These are phyloP conservation scores for Tetrastigma voinierianum DNA, from an alignment of 164 flowering plant genomes.

Conservation along the genomic window DNA sequence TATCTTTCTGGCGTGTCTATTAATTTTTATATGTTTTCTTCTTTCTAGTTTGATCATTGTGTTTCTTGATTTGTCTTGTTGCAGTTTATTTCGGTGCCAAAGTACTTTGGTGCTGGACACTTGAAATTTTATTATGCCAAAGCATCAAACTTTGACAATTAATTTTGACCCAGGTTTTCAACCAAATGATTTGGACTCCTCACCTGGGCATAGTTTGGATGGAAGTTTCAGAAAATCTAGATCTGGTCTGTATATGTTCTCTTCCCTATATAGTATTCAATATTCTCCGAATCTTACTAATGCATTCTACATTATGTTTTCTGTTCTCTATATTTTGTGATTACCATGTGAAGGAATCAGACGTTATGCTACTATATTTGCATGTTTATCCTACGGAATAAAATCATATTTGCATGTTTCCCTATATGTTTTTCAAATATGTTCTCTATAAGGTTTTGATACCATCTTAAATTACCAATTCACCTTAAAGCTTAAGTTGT, in stretches of 20 bases:
- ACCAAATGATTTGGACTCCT: slow-evolving; percentile 37
- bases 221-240: slow-evolving; percentile 50
- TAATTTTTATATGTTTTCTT: neutral
- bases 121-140: neutral
- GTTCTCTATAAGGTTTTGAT: no score
- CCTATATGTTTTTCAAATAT: no score
- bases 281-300: no score
- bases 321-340: no score
- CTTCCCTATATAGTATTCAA: neutral
- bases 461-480: no score
- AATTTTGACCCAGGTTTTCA: slow-evolving; percentile 29
- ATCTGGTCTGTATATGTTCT: slow-evolving; percentile 39
- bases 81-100: neutral
- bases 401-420: no score
- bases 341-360: no score
- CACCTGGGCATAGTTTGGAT: slow-evolving; percentile 43
- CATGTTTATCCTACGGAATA: no score
- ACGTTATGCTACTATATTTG: no score
- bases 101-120: neutral
- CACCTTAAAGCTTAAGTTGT: no score
- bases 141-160: neutral
- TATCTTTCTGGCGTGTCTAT: neutral
- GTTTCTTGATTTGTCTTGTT: neutral
- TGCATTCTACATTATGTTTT: no score
- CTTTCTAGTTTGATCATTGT: neutral